Evolutionary conservation across 176 grass and related monocot genomes (phyloP), one percentile per base, ranked within the genome.

Genomic region (Musa itinerans): DNA sequence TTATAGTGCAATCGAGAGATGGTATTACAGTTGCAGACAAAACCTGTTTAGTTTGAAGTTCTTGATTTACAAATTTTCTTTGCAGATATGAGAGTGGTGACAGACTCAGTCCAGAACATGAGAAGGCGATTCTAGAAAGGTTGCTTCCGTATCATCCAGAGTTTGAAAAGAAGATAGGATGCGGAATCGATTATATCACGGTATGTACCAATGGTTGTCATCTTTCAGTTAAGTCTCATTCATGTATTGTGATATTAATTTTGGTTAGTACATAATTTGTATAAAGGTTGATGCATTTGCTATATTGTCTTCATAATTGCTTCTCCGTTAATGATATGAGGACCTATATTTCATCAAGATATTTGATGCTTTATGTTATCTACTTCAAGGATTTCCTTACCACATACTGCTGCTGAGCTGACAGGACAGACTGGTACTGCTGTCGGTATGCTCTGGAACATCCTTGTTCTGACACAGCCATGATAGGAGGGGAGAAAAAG

Each of bases 101-200:
- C 54, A 82, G 51, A 56, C 67, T 99, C 78, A 94, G 66, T 87
- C 84, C 80, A 78, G 83, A 92, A 72, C 95, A 99, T 68, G 95
- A 99, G 68, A 89, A 78, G 64, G 81, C 81, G 51, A 99, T 99
- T 67, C 25, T 94, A 62, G 86, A 94, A 86, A 82, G 90, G 16
- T 83, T 99, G 84, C 86, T 99, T 75, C 91, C 95, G 50, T 92
- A 87, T 62, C 95, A 99, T 84, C 95, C 95, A 24, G 78, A 99
- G 86, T 99, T 79, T 65, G 81, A 99, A 76, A 88, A 87, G 82
- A 94, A 99, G 92, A 76, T 99, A 72, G 95, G 95, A 74, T 92
- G 86, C 57, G 95, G 95, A 73, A 82, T 99, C 43, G 88, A 94
- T 72, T 94, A 84, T 74, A 92, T 99, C 74, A 88, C 74, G 72